Base-by-base conservation (phyloP, 192 early-diverging fungal species). In the Umbelopsis ramanniana region DNA sequence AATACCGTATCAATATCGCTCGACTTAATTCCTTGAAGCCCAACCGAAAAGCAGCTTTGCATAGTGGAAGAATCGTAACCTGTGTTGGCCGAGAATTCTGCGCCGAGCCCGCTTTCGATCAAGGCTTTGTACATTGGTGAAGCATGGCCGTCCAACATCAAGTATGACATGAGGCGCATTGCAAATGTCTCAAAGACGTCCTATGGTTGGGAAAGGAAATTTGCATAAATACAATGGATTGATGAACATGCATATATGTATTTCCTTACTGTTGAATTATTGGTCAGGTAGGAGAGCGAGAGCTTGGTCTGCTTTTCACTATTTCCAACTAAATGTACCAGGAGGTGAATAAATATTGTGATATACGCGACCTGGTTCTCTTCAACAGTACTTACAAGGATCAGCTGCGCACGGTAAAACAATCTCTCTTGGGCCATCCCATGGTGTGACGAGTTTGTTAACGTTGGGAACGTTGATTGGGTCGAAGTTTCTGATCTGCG, bases 41-140 rank as follows among this genome's bases (percentile, higher is more conserved):
- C 97, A 70, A 98, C 88, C 0, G 93, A 90, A 9, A 98, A 75
- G n/a, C 81, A 86, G 72, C 86, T 87, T 35, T 85, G 84, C 86
- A 82, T 80, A 10, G 89, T 86, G 45, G 86, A 90, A 37, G 84
- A 82, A 74, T 92, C 91, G 74, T 96, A 98, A n/a, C 97, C 97
- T 17, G 94, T 96, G 67, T 92, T 93, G 11, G 92, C 85, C 57
- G 90, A 91, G 82, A 95, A 98, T 66, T 97, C 97, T 0, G 93
- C 87, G 38, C 94, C 97, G 9, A 98, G 79, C 50, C 93, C 91
- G 55, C 92, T 87, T 72, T 97, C 95, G 53, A 98, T 97, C 69
- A 98, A 82, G 37, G 93, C 93, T 75, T 95, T 86, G 77, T 96
- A 94, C 94, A 98, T 95, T 15, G 97, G 97, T 22, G 94, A 89